Evolutionary conservation across 2,329 filamentous ascomycete species (phyloP).

Genomic region (Arthrobotrys sphaeroides): DNA sequence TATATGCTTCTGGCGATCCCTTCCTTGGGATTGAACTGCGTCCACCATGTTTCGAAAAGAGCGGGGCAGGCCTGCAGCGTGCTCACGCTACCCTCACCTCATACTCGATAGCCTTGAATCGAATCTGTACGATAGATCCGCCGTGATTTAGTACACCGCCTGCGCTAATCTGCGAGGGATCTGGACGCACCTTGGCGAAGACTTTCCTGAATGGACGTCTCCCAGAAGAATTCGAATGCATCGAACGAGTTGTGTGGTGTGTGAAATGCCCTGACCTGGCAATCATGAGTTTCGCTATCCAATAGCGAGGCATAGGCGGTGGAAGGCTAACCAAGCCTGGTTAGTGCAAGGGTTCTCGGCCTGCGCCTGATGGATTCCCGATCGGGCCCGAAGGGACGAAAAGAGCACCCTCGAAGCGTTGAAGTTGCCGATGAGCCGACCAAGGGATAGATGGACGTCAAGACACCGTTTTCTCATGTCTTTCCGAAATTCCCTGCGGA

Average conservation of each 20-base stretch:
- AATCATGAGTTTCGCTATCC: neutral
- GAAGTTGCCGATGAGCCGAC: conserved; percentile 30
- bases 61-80: conserved; percentile 14
- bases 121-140: conserved; percentile 6
- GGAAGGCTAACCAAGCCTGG: neutral
- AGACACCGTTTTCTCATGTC: conserved; percentile 19
- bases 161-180: neutral
- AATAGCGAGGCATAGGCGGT: neutral
- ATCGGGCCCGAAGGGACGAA: neutral
- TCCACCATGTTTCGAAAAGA: conserved; percentile 3
- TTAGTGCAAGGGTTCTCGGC: neutral
- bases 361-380: neutral
- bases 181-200: conserved; percentile 27
- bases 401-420: conserved; percentile 14
- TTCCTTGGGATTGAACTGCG: neutral
- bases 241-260: neutral
- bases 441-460: neutral
- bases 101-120: conserved; percentile 13
- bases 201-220: conserved; percentile 2
- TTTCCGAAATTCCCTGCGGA: conserved; percentile 42
- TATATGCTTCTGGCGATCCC: conserved; percentile 30
- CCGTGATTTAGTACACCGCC: neutral
- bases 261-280: neutral
- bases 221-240: neutral
- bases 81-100: conserved; percentile 18